These are phyloP conservation scores for Kwoniella shivajii DNA, from an alignment of 1,284 basidiomycete genomes.

Conservation along the genomic window DNA sequence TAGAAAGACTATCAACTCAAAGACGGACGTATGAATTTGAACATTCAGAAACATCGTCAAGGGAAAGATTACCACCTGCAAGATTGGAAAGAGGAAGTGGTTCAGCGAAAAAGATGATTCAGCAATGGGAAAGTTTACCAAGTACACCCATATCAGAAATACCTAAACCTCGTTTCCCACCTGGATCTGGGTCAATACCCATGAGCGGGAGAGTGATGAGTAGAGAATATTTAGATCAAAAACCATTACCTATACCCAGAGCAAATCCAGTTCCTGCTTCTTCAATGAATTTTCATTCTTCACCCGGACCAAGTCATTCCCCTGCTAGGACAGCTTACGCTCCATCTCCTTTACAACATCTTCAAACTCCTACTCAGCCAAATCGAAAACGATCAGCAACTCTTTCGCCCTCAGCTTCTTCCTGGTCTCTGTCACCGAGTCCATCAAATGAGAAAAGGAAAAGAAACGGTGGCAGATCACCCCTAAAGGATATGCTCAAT, in stretches of 20 bases:
- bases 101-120: constrained; percentile 42
- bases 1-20: constrained; percentile 10
- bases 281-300: not conserved
- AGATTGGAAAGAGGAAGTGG: constrained; percentile 24
- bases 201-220: constrained; percentile 23
- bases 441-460: constrained; percentile 26
- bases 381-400: constrained; percentile 22
- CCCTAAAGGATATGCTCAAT: constrained; percentile 45
- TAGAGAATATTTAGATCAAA: constrained; percentile 39
- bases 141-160: constrained; percentile 3
- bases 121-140: constrained; percentile 44
- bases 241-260: constrained; percentile 43
- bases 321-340: constrained; percentile 15
- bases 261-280: constrained; percentile 25
- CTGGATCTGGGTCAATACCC: constrained; percentile 1
- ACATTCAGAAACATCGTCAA: constrained; percentile 1
- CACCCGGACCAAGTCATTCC: constrained; percentile 7
- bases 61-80: constrained; percentile 1
- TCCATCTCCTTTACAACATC: constrained; percentile 35
- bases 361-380: constrained; percentile 28
- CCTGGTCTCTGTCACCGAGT: constrained; percentile 34
- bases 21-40: constrained; percentile 10
- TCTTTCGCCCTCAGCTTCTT: constrained; percentile 26
- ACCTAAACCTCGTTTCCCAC: not conserved
- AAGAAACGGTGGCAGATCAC: constrained; percentile 33